Evolutionary conservation across 1,284 basidiomycete genomes (phyloP), one percentile per base, ranked within the genome.

Genomic region (Tetrapyrgos nigripes): DNA sequence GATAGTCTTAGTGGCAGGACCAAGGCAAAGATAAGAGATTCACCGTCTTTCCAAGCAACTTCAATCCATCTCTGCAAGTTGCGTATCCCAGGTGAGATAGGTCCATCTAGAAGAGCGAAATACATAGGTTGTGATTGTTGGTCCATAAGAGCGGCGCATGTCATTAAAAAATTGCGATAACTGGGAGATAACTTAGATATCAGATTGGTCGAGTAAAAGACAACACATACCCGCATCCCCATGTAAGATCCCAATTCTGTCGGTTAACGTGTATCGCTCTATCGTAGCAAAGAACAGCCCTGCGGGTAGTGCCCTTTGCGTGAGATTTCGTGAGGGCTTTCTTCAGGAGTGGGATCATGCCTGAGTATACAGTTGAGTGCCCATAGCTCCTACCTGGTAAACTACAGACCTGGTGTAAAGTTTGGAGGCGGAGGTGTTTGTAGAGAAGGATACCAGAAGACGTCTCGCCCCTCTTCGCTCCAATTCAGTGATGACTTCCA

Each of bases 91-190:
- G 93, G 93, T 1, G 84, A 74, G 5, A 78, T 74, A 5, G 85
- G 84, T 8, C 71, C 64, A 55, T 83, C 80, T 3, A 93, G 77
- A n/a, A 85, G 72, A 1, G 80, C 73, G 58, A 80, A 82, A 68
- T 93, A 93, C 58, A 79, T 58, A 0, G 83, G 82, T 67, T 91
- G 88, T 6, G 71, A 58, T 54, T 72, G 69, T 68, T 93, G 92
- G 46, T 80, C 79, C 77, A 91, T 83, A 17, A 96, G 79, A 4
- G 86, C 82, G 1, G 90, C 80, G 62, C 93, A 93, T 3, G 82
- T 79, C 90, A 96, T 96, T 57, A 93, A 66, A 66, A 90, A 94
- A 69, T 95, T 96, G 29, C 93, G 88, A 70, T 96, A 95, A n/a
- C 91, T 93, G 61, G 11, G 57, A 37, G 43, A 56, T 49, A 33